Percentiles rank a stretch among this genome's conserved stretches.
Evolutionary conservation across 768 basidiomycete species (phyloP).

Genomic region (Calocybe indica): DNA sequence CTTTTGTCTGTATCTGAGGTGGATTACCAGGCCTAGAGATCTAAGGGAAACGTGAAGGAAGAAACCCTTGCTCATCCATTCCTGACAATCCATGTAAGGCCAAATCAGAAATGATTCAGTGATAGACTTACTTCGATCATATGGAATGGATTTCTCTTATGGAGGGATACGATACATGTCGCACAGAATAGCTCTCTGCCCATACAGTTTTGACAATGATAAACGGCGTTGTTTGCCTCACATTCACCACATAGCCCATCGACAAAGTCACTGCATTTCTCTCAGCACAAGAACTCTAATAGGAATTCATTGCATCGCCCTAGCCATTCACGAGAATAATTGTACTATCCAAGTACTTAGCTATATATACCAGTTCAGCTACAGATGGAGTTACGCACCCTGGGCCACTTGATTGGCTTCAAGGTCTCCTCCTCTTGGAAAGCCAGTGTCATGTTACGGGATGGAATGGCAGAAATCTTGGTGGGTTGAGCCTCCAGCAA

Average conservation of each 20-base stretch:
- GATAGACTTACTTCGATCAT: not conserved
- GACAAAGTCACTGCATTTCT: not conserved
- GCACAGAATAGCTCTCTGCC: not conserved
- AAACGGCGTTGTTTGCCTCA: not conserved
- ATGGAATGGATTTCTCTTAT: not conserved
- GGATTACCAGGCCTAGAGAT: constrained; percentile 7
- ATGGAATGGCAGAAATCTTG: too few species aligned
- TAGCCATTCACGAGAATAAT: not conserved
- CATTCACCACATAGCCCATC: not conserved
- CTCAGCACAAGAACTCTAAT: not conserved
- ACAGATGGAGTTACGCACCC: too few species aligned
- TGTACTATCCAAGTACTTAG: constrained; percentile 1
- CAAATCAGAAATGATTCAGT: too few species aligned
- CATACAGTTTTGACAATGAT: not conserved
- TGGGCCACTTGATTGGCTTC: too few species aligned
- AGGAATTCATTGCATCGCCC: not conserved
- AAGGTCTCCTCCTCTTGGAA: too few species aligned
- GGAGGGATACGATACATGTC: not conserved
- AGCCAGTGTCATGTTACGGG: too few species aligned
- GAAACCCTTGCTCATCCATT: not conserved
- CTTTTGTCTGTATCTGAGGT: constrained; percentile 8
- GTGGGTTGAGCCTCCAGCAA: too few species aligned
- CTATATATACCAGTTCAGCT: too few species aligned
- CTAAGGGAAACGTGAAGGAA: not conserved
- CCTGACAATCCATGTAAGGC: not conserved